Percentiles rank a stretch among this genome's conserved stretches.
These are phyloP conservation scores for Lipomyces sp. DNA, from an alignment of 805 yeast species.

Conservation along the genomic window DNA sequence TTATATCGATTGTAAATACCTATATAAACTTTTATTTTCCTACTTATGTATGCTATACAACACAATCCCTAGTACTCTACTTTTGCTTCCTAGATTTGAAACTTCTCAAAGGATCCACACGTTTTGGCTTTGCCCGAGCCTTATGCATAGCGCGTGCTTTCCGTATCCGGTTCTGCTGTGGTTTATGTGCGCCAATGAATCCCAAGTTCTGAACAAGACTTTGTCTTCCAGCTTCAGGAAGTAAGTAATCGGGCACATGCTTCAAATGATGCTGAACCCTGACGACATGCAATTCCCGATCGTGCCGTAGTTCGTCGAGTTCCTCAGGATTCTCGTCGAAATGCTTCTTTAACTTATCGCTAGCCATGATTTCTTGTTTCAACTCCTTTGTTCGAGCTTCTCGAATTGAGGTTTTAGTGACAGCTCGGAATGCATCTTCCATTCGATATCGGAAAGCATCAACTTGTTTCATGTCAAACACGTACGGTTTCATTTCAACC, in stretches of 20 bases:
- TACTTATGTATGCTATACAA: neutral
- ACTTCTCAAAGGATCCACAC: conserved; percentile 59
- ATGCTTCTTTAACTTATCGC: conserved; percentile 87
- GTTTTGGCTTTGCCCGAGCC: conserved; percentile 33
- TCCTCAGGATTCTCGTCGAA: conserved; percentile 98
- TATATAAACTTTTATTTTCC: too few relatives aligned
- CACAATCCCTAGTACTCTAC: neutral
- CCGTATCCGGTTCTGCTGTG: conserved; percentile 32
- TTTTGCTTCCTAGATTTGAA: conserved; percentile 41
- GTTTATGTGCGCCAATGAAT: conserved; percentile 30
- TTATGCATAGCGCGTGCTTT: conserved; percentile 26
- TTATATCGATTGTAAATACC: too few relatives aligned
- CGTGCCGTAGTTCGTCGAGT: conserved; percentile 82
- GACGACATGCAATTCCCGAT: conserved; percentile 78
- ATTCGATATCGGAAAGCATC: conserved; percentile 95
- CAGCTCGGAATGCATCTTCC: conserved; percentile 96
- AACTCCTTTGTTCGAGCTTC: conserved; percentile 91
- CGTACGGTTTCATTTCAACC: conserved; percentile 69
- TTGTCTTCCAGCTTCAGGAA: conserved; percentile 56
- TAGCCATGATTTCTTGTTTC: conserved; percentile 78
- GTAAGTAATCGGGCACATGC: conserved; percentile 85
- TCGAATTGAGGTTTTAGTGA: conserved; percentile 81
- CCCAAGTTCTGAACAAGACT: conserved; percentile 28
- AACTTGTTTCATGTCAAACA: conserved; percentile 85
- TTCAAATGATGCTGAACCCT: conserved; percentile 82